Evolutionary conservation across 2,329 filamentous ascomycete genomes (phyloP), one percentile per base, ranked within the genome.

Genomic region (Macroventuria anomochaeta): DNA sequence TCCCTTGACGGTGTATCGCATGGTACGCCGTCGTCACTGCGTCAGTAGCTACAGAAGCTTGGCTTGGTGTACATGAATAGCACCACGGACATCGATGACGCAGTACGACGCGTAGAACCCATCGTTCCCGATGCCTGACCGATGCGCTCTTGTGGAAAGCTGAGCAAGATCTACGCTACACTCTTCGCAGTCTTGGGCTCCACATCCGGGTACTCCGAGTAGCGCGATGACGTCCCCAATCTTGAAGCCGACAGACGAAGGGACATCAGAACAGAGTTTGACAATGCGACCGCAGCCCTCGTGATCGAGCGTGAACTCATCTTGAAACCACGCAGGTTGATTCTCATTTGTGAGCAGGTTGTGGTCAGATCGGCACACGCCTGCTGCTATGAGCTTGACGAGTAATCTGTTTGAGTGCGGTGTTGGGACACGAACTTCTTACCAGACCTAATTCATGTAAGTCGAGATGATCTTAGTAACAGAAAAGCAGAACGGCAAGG

Each of bases 21-120:
- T 65, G 62, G 25, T 65, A 65, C 10, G 62, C 62, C n/a, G 62
- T 65, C 13, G 59, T 63, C 2, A 65, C 60, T 3, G 62, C 62
- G 43, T 65, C 60, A 3, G 62, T 63, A 13, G 62, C 62, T 5
- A 65, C 60, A 17, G 62, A 60, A 7, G 62, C 59, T 26, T 63
- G 60, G 32, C 49, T 55, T 2, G 62, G 58, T 7, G 56, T 1
- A 65, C 57, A 33, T 60, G 55, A 12, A 61, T 58, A 5, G 48
- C 48, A 5, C 58, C 62, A 18, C 62, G 42, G 3, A 63, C 36
- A 40, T 63, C 58, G 2, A 65, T 50, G 7, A 58, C 54, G 34
- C 54, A 57, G 44, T 61, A 63, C 25, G 51, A 39, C 6, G 59
- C 58, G 36, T 58, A 64, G 17, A 57, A 64, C 0, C 62, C 62